A percentile compares a stretch with the other conserved stretches of the same genome.
Conservation (phyloP, 257 asterid species). For the Scutellaria minor region DNA sequence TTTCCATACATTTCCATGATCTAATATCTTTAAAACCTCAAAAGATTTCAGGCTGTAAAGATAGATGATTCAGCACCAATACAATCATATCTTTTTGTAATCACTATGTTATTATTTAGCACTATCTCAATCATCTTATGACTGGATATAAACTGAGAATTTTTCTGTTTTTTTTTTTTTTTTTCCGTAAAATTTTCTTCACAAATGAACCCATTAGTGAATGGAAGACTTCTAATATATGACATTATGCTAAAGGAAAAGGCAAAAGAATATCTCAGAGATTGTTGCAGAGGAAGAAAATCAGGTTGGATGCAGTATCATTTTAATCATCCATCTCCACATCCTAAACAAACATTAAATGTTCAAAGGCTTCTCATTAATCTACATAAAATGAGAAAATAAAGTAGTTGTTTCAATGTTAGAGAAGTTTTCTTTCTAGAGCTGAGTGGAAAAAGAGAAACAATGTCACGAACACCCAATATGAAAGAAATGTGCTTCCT, state of each 20-base stretch:
- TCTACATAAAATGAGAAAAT: background rate
- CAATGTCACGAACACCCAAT: background rate
- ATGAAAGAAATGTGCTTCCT: constrained; percentile 12
- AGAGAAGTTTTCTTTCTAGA: background rate
- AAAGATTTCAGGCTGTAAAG: background rate
- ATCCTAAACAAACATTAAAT: background rate
- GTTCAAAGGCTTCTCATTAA: constrained; percentile 1
- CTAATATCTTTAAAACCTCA: constrained; percentile 11
- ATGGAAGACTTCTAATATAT: background rate
- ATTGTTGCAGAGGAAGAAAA: background rate
- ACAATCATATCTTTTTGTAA: constrained; percentile 4
- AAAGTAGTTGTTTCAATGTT: constrained; percentile 16
- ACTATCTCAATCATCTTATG: background rate
- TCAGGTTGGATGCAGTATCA: constrained; percentile 15
- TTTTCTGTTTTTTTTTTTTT: background rate
- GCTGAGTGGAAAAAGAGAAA: constrained; percentile 12
- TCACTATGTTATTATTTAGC: background rate
- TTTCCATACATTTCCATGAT: constrained; percentile 2
- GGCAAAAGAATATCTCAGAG: background rate
- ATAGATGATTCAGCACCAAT: background rate
- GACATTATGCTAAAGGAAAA: constrained; percentile 5
- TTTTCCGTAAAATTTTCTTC: background rate
- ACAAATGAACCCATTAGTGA: background rate
- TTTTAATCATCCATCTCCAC: constrained; percentile 1
- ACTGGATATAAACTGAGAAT: background rate